Evolutionary conservation across 2,329 filamentous ascomycete genomes (phyloP).

Genomic region (Trichoderma lentiforme): DNA sequence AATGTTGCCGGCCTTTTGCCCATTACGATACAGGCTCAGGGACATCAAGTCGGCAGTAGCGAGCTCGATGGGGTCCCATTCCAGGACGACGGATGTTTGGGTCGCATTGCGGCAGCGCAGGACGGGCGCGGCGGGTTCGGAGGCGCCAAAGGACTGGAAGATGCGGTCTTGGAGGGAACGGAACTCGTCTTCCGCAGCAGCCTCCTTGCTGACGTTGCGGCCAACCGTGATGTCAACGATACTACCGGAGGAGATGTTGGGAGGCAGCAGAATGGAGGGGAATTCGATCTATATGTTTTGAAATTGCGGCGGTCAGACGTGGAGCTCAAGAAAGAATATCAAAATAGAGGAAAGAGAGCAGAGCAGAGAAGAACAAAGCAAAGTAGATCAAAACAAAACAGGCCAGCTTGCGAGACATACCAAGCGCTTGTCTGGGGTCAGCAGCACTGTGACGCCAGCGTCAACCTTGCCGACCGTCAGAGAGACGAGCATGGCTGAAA

Average conservation of each 20-base stretch:
- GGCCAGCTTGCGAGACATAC: slow-evolving; percentile 51
- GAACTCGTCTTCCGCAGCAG: slow-evolving; percentile 71
- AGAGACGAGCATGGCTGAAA: slow-evolving; percentile 77
- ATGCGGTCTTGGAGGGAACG: slow-evolving; percentile 84
- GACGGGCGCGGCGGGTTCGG: slow-evolving; percentile 70
- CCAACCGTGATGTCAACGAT: slow-evolving; percentile 97
- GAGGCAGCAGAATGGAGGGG: slow-evolving; percentile 91
- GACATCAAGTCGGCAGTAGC: slow-evolving; percentile 89
- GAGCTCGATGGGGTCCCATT: slow-evolving; percentile 94
- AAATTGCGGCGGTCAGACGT: slow-evolving; percentile 16
- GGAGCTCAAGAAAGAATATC: neutral
- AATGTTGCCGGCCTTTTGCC: slow-evolving; percentile 93
- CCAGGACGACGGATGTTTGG: slow-evolving; percentile 95
- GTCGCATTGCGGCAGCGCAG: slow-evolving; percentile 95
- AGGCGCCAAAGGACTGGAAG: slow-evolving; percentile 77
- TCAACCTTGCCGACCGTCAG: slow-evolving; percentile 99
- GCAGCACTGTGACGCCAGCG: slow-evolving; percentile 91
- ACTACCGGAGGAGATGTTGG: slow-evolving; percentile 90
- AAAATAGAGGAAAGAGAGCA: no score
- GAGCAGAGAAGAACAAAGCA: neutral
- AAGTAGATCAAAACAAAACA: neutral
- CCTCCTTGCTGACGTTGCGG: slow-evolving; percentile 79
- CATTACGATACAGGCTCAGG: slow-evolving; percentile 89
- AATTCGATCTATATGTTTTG: slow-evolving; percentile 77
- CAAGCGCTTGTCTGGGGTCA: slow-evolving; percentile 94